These are phyloP conservation scores for Epichloe festucae DNA, from an alignment of 2,329 filamentous ascomycete genomes.

Conservation along the genomic window DNA sequence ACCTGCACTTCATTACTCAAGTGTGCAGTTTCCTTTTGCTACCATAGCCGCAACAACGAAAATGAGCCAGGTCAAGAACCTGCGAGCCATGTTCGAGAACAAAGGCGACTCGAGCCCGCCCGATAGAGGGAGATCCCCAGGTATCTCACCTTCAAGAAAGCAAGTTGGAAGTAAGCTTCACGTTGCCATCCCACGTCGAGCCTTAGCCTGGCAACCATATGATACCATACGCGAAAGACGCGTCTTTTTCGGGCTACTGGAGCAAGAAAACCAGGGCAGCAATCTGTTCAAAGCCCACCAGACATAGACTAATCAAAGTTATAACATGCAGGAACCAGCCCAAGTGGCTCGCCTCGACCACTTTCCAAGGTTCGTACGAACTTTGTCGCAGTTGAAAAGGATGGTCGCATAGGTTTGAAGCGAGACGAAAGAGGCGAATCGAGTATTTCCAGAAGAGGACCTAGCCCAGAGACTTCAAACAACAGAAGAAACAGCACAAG, in stretches of 20 bases:
- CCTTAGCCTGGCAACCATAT: background rate
- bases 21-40: background rate
- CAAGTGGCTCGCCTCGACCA: constrained; percentile 44
- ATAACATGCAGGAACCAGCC: constrained; percentile 17
- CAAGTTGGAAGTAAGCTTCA: constrained; percentile 10
- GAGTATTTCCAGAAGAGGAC: constrained; percentile 22
- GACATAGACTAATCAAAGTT: constrained; percentile 12
- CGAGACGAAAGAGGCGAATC: constrained; percentile 25
- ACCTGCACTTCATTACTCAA: background rate
- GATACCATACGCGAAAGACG: too few species aligned
- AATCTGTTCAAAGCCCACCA: background rate
- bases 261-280: background rate
- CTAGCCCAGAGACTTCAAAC: constrained; percentile 22
- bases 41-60: background rate
- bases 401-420: constrained; percentile 42
- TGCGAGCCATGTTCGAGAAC: constrained; percentile 70
- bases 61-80: constrained; percentile 59
- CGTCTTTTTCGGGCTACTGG: background rate
- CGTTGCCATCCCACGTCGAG: background rate
- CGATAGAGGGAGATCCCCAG: constrained; percentile 58
- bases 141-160: constrained; percentile 23
- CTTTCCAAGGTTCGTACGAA: constrained; percentile 64
- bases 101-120: constrained; percentile 52
- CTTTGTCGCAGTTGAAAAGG: constrained; percentile 61
- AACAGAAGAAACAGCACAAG: constrained; percentile 21